phyloP scores from a whole-genome alignment of 2,329 filamentous ascomycete genomes.

The Lecanicillium sp. region DNA sequence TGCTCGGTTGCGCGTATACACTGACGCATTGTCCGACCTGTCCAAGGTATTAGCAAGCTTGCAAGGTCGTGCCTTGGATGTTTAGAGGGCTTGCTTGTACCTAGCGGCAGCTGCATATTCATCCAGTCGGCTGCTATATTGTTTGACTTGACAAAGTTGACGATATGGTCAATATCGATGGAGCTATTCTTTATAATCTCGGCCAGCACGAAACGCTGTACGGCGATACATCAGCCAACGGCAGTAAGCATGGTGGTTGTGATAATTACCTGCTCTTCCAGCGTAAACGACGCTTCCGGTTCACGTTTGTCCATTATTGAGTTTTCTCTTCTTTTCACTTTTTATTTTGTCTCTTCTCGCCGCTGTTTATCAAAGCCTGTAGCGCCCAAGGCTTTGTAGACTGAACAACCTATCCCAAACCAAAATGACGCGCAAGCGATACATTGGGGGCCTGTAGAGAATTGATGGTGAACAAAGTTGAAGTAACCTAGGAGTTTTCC shows the following conservation, averaged over 20 bases:
- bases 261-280: slow-evolving; percentile 41
- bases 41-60: neutral
- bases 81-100: slow-evolving; percentile 29
- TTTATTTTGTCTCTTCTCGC: too few relatives aligned
- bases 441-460: too few relatives aligned
- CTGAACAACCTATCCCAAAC: too few relatives aligned
- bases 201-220: slow-evolving; percentile 47
- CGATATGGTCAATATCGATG: slow-evolving; percentile 36
- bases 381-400: too few relatives aligned
- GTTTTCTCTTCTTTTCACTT: too few relatives aligned
- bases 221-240: too few relatives aligned
- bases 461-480: too few relatives aligned
- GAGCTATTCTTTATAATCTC: slow-evolving; percentile 51
- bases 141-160: slow-evolving; percentile 36
- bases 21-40: slow-evolving; percentile 40
- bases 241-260: too few relatives aligned
- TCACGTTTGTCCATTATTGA: neutral
- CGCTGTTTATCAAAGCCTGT: too few relatives aligned
- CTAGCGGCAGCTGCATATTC: slow-evolving; percentile 37
- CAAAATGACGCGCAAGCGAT: too few relatives aligned
- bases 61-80: neutral
- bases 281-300: slow-evolving; percentile 28
- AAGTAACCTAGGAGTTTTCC: too few relatives aligned
- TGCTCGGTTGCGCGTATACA: slow-evolving; percentile 32
- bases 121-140: slow-evolving; percentile 36